These are phyloP conservation scores for Lipomyces spencermartinsiae DNA, from an alignment of 805 yeast genomes.

Conservation along the genomic window DNA sequence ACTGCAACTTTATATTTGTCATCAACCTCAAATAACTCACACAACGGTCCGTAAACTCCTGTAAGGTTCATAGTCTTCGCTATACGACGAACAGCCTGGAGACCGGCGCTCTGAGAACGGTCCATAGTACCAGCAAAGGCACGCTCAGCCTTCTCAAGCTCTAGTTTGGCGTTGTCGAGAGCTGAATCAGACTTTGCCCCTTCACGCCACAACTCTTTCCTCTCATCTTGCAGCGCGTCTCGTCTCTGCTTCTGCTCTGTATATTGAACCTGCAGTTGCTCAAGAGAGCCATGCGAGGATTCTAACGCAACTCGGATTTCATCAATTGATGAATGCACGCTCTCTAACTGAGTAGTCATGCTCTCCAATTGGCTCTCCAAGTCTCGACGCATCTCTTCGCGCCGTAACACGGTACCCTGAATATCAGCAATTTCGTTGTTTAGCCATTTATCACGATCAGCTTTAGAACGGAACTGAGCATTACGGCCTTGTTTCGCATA, in stretches of 20 bases:
- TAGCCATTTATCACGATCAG: slow-evolving; percentile 75
- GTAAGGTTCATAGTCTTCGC: slow-evolving; percentile 62
- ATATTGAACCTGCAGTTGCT: slow-evolving; percentile 31
- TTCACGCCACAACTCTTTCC: slow-evolving; percentile 79
- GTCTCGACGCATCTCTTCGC: slow-evolving; percentile 43
- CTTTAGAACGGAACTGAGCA: slow-evolving; percentile 59
- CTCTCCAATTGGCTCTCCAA: slow-evolving; percentile 37
- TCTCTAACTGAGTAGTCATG: slow-evolving; percentile 21
- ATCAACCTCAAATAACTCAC: slow-evolving; percentile 80
- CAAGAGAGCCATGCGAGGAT: slow-evolving; percentile 36
- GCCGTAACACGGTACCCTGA: slow-evolving; percentile 44
- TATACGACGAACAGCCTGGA: slow-evolving; percentile 71
- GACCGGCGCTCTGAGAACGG: slow-evolving; percentile 69
- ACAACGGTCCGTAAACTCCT: slow-evolving; percentile 81
- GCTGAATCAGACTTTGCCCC: slow-evolving; percentile 70
- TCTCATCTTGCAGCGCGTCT: slow-evolving; percentile 60
- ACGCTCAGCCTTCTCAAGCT: slow-evolving; percentile 63
- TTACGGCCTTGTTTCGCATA: slow-evolving; percentile 75
- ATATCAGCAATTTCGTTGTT: slow-evolving; percentile 55
- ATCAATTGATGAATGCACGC: slow-evolving; percentile 30
- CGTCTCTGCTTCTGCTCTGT: slow-evolving; percentile 34
- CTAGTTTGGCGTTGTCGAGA: slow-evolving; percentile 60
- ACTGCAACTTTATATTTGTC: slow-evolving; percentile 84
- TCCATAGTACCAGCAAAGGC: slow-evolving; percentile 76
- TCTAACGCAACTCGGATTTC: slow-evolving; percentile 34